phyloP scores from a whole-genome alignment of 2,329 filamentous ascomycete species.

The Cladosporium sp. region DNA sequence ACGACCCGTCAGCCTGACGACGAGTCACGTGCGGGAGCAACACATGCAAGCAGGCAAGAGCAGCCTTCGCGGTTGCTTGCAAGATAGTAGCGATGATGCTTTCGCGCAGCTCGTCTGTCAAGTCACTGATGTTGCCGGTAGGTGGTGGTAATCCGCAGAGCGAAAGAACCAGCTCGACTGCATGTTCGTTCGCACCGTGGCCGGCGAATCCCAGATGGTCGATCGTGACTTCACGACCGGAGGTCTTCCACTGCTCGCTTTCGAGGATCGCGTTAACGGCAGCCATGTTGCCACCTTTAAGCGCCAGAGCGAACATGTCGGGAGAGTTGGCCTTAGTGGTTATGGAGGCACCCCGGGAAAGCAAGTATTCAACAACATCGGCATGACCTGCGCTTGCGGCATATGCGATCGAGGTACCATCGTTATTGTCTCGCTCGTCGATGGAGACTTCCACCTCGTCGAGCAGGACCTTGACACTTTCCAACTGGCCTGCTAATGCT shows the following conservation, averaged over 20 bases:
- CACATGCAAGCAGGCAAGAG: not conserved
- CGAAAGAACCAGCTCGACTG: not conserved
- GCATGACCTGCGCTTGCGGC: not conserved
- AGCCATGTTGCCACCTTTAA: not conserved
- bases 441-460: not conserved
- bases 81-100: not conserved
- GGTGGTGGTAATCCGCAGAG: not conserved
- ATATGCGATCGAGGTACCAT: not conserved
- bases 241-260: not conserved
- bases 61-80: not conserved
- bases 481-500: not conserved
- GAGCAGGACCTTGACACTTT: conserved; percentile 8
- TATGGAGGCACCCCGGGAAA: not conserved
- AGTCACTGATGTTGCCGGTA: not conserved
- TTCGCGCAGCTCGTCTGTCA: not conserved
- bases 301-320: not conserved
- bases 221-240: not conserved
- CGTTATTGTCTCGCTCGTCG: not conserved
- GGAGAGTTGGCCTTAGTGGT: not conserved
- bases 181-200: not conserved
- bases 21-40: not conserved
- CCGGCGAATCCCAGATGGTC: not conserved
- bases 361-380: not conserved
- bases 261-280: not conserved
- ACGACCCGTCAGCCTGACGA: conserved; percentile 1